Percentiles rank a stretch among this genome's conserved stretches.
Evolutionary conservation across 2,329 filamentous ascomycete species (phyloP).

Genomic region (Chalaropsis thielavioides): DNA sequence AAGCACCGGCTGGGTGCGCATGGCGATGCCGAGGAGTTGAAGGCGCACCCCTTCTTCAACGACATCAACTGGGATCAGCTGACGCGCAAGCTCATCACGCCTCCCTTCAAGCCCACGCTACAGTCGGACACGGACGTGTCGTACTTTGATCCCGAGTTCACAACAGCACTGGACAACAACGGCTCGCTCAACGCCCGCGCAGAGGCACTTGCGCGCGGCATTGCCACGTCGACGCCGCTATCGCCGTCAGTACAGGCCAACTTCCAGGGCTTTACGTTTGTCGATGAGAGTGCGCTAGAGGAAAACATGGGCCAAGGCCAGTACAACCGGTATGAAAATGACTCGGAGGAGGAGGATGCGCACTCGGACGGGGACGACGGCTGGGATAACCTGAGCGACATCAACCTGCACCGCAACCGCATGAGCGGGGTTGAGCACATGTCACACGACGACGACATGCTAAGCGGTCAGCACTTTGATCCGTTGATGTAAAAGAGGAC

Average conservation of each 20-base stretch:
- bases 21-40: conserved; percentile 84
- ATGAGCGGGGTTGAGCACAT: conserved; percentile 51
- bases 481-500: conserved; percentile 28
- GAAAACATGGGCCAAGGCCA: conserved; percentile 54
- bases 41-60: conserved; percentile 83
- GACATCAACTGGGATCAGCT: conserved; percentile 89
- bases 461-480: conserved; percentile 49
- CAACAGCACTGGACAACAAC: conserved; percentile 76
- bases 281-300: conserved; percentile 92
- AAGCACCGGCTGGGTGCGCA: conserved; percentile 86
- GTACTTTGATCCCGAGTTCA: conserved; percentile 98
- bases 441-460: conserved; percentile 47
- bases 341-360: conserved; percentile 32
- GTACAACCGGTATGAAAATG: conserved; percentile 37
- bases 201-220: conserved; percentile 69
- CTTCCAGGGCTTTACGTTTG: conserved; percentile 96
- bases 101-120: conserved; percentile 94
- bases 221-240: conserved; percentile 78
- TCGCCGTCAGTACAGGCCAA: conserved; percentile 95
- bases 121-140: conserved; percentile 93
- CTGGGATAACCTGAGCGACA: conserved; percentile 45
- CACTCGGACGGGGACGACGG: conserved; percentile 36
- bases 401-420: conserved; percentile 38
- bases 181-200: conserved; percentile 84
- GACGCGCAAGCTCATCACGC: conserved; percentile 78